These are phyloP conservation scores for Lithohypha guttulata DNA, from an alignment of 2,329 filamentous ascomycete genomes.

Conservation along the genomic window DNA sequence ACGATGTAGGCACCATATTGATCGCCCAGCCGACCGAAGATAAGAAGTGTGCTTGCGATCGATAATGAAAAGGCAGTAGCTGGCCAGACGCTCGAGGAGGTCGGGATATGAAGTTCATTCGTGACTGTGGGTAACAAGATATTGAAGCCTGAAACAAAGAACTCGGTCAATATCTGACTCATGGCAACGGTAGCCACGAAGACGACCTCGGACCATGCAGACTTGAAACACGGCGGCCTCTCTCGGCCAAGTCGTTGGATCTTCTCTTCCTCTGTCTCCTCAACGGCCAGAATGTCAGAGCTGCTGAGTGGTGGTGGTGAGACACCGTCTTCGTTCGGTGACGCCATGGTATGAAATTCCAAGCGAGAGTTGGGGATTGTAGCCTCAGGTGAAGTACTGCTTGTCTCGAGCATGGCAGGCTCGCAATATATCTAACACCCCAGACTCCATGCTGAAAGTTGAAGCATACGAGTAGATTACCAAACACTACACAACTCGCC, in stretches of 20 bases:
- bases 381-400: neutral
- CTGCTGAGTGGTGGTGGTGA: neutral
- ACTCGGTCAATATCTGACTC: constrained; percentile 59
- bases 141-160: constrained; percentile 65
- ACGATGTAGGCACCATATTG: constrained; percentile 55
- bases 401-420: neutral
- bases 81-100: constrained; percentile 49
- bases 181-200: constrained; percentile 54
- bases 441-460: neutral
- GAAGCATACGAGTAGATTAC: no score
- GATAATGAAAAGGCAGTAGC: constrained; percentile 42
- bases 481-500: no score
- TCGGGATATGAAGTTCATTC: constrained; percentile 52
- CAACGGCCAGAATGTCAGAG: constrained; percentile 9
- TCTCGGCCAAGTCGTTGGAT: constrained; percentile 53
- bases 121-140: constrained; percentile 57
- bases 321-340: neutral
- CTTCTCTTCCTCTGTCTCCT: constrained; percentile 21
- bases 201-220: constrained; percentile 45
- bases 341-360: neutral
- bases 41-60: constrained; percentile 37
- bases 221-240: constrained; percentile 47
- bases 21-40: constrained; percentile 48
- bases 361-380: no score
- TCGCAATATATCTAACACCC: neutral